Conservation (phyloP, 805 yeast species). For the Debaryomyces castellii region DNA sequence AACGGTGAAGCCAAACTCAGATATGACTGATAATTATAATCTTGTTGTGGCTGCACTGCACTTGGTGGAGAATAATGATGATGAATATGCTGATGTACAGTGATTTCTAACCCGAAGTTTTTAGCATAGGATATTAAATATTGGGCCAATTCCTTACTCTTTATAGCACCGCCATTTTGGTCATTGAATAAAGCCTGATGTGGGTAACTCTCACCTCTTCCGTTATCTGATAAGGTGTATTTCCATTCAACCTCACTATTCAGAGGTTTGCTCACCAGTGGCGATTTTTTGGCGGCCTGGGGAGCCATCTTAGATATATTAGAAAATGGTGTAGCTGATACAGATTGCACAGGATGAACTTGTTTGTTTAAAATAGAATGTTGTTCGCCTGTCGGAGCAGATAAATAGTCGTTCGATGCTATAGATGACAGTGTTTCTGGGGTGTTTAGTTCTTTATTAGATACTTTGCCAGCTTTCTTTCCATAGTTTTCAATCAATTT, state of each 20-base stretch:
- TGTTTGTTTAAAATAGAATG: background rate
- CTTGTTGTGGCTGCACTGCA: slow-evolving; percentile 7
- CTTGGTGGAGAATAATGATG: slow-evolving; percentile 62
- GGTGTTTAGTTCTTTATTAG: background rate
- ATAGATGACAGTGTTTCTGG: background rate
- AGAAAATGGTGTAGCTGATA: background rate
- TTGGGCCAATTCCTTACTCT: slow-evolving; percentile 53
- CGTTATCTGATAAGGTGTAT: slow-evolving; percentile 47
- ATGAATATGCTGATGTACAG: slow-evolving; percentile 84
- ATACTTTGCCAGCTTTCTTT: background rate
- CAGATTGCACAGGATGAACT: background rate
- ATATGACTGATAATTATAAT: background rate
- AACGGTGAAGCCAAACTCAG: slow-evolving; percentile 1
- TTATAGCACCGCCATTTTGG: slow-evolving; percentile 48
- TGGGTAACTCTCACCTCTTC: slow-evolving; percentile 30
- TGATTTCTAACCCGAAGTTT: slow-evolving; percentile 53
- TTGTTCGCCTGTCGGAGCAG: background rate
- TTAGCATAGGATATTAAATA: slow-evolving; percentile 61
- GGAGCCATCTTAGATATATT: background rate
- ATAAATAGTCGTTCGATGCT: background rate
- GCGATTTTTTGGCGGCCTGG: background rate
- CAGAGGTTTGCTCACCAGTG: slow-evolving; percentile 9
- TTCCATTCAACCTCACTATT: slow-evolving; percentile 57
- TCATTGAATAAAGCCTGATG: slow-evolving; percentile 18
- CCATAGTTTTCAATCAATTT: slow-evolving; percentile 4